Evolutionary conservation across 1,284 basidiomycete species (phyloP).

Genomic region (Microbotryomycetes sp.): DNA sequence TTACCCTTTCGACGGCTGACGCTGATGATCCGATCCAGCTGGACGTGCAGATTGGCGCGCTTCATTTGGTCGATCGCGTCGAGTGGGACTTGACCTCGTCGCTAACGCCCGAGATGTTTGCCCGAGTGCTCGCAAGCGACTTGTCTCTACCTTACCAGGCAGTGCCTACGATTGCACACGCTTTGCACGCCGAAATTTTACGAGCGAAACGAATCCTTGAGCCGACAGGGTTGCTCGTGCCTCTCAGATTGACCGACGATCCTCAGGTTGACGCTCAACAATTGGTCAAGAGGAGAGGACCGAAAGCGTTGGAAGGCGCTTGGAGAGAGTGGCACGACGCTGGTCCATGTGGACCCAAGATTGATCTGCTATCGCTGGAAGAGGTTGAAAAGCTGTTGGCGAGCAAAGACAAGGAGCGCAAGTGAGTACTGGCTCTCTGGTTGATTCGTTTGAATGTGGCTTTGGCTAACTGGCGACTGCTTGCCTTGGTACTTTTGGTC

Average conservation of each 20-base stretch:
- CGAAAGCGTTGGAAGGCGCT: slow-evolving; percentile 73
- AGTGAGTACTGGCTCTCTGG: slow-evolving; percentile 37
- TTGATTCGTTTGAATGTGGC: neutral
- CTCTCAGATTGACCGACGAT: neutral
- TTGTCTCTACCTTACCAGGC: slow-evolving; percentile 84
- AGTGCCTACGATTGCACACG: slow-evolving; percentile 78
- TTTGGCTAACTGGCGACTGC: no score
- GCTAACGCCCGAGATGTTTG: slow-evolving; percentile 81
- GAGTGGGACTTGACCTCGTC: slow-evolving; percentile 96
- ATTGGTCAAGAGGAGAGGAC: slow-evolving; percentile 41
- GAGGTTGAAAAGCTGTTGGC: slow-evolving; percentile 82
- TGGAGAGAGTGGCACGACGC: slow-evolving; percentile 94
- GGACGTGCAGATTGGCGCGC: slow-evolving; percentile 90
- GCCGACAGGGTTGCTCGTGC: neutral
- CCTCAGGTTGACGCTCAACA: slow-evolving; percentile 39
- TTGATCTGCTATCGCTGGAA: slow-evolving; percentile 77
- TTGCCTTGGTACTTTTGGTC: no score
- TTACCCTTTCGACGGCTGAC: neutral
- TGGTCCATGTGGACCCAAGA: slow-evolving; percentile 81
- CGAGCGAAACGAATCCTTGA: slow-evolving; percentile 42
- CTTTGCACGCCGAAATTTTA: slow-evolving; percentile 87
- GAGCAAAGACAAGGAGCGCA: slow-evolving; percentile 70
- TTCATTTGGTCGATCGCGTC: slow-evolving; percentile 87
- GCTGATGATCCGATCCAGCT: slow-evolving; percentile 52
- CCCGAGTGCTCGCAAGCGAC: slow-evolving; percentile 70